A percentile compares a stretch with the other conserved stretches of the same genome.
These are phyloP conservation scores for Trichosanthes cucumerina DNA, from an alignment of 306 rosid species.

Conservation along the genomic window DNA sequence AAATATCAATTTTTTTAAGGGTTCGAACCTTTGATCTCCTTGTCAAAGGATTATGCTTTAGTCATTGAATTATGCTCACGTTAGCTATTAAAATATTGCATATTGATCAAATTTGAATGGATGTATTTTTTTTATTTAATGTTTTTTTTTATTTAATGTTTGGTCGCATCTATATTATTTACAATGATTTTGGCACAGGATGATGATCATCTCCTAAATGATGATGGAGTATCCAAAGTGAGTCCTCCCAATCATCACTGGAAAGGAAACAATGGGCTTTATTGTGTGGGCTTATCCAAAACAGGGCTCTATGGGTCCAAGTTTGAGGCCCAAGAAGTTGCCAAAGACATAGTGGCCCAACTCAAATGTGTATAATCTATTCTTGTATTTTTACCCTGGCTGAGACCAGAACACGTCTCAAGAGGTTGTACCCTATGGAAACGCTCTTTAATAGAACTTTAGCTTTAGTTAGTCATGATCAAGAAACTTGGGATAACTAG, in stretches of 20 bases:
- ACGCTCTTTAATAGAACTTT: too few relatives aligned
- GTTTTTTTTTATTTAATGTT: too few relatives aligned
- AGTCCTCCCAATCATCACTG: slow-evolving; percentile 49
- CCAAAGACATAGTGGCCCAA: slow-evolving; percentile 27
- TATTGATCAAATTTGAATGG: neutral
- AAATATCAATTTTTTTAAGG: too few relatives aligned
- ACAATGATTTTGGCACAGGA: slow-evolving; percentile 21
- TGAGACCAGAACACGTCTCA: too few relatives aligned
- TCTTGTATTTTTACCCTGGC: too few relatives aligned
- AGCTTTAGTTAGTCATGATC: too few relatives aligned
- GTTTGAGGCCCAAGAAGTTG: slow-evolving; percentile 48
- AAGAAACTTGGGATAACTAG: too few relatives aligned
- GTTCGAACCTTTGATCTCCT: too few relatives aligned
- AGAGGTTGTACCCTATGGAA: too few relatives aligned
- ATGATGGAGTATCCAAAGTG: slow-evolving; percentile 48
- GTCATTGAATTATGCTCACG: too few relatives aligned
- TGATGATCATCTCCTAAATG: slow-evolving; percentile 44
- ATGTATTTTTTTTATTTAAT: neutral
- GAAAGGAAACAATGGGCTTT: slow-evolving; percentile 57
- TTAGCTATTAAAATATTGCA: too few relatives aligned
- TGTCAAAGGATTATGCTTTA: too few relatives aligned
- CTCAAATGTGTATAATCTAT: neutral
- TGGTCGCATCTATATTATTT: neutral
- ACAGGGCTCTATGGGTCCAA: slow-evolving; percentile 50
- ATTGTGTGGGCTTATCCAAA: slow-evolving; percentile 52